phyloP scores from a whole-genome alignment of 345 rosid species.

The Brassica nigra region DNA sequence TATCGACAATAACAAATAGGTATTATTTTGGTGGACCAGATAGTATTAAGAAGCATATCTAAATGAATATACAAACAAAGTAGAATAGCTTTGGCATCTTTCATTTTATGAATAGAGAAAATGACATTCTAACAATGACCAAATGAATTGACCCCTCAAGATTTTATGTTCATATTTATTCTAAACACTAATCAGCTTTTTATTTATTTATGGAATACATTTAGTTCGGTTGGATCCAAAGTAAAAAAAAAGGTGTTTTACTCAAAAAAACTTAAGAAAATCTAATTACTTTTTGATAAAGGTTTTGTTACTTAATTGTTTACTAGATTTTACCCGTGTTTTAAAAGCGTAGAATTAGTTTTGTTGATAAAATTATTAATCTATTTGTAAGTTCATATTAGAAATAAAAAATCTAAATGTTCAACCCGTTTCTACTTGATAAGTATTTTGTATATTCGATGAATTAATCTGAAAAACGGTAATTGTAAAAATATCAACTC shows the following conservation, averaged over 20 bases:
- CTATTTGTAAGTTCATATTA: no score
- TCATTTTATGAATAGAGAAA: constrained; percentile 29
- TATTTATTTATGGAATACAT: background rate
- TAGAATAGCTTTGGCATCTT: constrained; percentile 29
- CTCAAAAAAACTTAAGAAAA: background rate
- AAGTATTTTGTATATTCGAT: no score
- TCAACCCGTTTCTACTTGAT: no score
- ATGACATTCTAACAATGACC: constrained; percentile 25
- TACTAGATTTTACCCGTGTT: no score
- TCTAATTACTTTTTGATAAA: background rate
- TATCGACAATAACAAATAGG: constrained; percentile 31
- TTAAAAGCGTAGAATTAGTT: no score
- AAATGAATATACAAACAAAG: constrained; percentile 3
- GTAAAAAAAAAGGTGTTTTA: background rate
- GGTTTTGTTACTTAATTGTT: background rate
- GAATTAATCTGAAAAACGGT: no score
- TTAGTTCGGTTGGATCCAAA: background rate
- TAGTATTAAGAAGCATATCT: background rate
- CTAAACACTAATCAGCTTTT: background rate
- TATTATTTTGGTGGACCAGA: constrained; percentile 27
- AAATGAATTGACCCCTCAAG: constrained; percentile 19
- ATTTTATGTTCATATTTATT: background rate
- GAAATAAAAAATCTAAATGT: no score
- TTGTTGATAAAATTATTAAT: no score
- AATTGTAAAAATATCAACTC: no score